Conservation (phyloP, 192 early-diverging fungal species). For the Backusella mclennaniae region DNA sequence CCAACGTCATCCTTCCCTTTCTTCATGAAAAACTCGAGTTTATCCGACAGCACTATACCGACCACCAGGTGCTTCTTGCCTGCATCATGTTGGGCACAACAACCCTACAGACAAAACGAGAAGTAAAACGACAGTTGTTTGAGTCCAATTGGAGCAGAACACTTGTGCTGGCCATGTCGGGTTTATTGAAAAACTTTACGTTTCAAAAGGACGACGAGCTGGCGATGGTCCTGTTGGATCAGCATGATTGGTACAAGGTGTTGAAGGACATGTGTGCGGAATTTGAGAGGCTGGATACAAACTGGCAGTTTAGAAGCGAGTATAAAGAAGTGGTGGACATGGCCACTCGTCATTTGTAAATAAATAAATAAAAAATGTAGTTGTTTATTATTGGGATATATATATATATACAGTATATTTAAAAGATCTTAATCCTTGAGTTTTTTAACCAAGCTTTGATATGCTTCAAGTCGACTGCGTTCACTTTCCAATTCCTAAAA, state of each 20-base stretch:
- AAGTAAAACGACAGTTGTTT: neutral
- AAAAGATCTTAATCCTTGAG: neutral
- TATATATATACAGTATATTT: too few relatives aligned
- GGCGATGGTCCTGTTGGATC: neutral
- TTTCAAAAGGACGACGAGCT: neutral
- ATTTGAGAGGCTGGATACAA: neutral
- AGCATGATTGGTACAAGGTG: neutral
- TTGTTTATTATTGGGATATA: neutral
- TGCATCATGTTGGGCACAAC: neutral
- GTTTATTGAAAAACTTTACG: neutral
- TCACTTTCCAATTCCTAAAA: neutral
- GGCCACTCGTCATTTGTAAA: neutral
- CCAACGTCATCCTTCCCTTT: neutral
- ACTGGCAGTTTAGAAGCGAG: constrained; percentile 7
- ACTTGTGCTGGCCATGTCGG: neutral
- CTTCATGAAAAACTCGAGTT: neutral
- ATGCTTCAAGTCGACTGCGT: neutral
- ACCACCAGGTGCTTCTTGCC: neutral
- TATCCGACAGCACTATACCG: neutral
- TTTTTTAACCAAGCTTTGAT: neutral
- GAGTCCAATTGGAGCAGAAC: neutral
- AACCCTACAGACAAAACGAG: neutral
- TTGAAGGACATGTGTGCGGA: neutral
- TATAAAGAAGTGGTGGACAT: constrained; percentile 1
- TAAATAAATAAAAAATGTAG: neutral